phyloP scores from a whole-genome alignment of 2,329 filamentous ascomycete genomes.

The Colletotrichum phormii region DNA sequence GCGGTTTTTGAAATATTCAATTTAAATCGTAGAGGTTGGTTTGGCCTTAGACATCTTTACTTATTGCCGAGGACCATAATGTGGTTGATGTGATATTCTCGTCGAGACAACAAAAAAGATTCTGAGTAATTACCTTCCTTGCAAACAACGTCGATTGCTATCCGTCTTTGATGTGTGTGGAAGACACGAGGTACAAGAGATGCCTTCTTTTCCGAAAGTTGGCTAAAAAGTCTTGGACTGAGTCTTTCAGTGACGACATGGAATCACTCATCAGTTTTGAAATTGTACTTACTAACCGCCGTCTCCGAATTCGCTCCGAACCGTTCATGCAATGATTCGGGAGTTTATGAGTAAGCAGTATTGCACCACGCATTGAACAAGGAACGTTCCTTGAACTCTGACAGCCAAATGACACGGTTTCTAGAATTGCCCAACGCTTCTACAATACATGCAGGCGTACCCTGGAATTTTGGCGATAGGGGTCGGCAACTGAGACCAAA shows the following conservation, averaged over 20 bases:
- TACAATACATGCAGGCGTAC: constrained; percentile 28
- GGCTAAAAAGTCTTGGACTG: neutral
- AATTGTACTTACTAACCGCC: neutral
- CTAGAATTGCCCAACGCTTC: neutral
- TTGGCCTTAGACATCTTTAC: neutral
- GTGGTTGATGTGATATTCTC: neutral
- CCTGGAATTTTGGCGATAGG: constrained; percentile 18
- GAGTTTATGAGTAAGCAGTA: constrained; percentile 27
- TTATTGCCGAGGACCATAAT: neutral
- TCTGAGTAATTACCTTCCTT: neutral
- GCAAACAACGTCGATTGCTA: neutral
- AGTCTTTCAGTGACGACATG: neutral
- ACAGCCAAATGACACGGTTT: constrained; percentile 24
- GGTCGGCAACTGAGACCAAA: constrained; percentile 26
- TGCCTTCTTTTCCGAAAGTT: neutral
- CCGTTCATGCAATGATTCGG: neutral
- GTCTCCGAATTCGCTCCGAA: neutral
- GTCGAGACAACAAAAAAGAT: neutral
- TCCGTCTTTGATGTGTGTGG: neutral
- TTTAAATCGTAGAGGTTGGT: neutral
- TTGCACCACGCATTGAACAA: constrained; percentile 5
- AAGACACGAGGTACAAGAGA: too few species aligned
- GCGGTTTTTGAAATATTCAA: constrained; percentile 41
- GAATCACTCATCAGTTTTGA: neutral
- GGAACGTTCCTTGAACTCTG: constrained; percentile 22